Conservation (phyloP, 306 rosid species). For the Trichosanthes cucumerina region DNA sequence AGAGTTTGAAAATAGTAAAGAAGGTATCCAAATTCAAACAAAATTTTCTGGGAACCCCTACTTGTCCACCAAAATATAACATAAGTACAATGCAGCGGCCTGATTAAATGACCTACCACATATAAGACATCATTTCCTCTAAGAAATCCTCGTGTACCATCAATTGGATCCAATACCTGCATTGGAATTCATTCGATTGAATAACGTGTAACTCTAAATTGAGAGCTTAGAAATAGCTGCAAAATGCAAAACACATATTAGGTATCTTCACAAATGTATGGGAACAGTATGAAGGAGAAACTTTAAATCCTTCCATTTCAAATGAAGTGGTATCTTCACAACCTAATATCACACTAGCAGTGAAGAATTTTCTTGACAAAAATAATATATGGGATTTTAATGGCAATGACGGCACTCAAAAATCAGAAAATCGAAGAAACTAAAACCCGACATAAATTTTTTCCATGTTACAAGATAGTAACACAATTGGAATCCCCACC, state of each 20-base stretch:
- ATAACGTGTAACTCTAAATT: not conserved
- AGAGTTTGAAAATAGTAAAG: not conserved
- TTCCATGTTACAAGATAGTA: not conserved
- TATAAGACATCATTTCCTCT: constrained; percentile 51
- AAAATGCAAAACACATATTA: not conserved
- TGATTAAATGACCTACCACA: constrained; percentile 38
- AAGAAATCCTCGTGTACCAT: constrained; percentile 77
- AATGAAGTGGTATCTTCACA: not conserved
- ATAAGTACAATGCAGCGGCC: not conserved
- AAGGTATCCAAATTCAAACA: not conserved
- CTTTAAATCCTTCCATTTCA: not conserved
- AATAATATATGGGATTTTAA: not conserved
- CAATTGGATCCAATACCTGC: constrained; percentile 88
- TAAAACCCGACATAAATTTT: not conserved
- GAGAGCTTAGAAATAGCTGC: constrained; percentile 10
- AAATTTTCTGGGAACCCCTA: not conserved
- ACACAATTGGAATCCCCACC: constrained; percentile 36
- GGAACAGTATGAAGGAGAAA: not conserved
- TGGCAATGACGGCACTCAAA: not conserved
- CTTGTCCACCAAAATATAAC: not conserved
- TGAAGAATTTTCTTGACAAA: not conserved
- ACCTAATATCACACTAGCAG: not conserved
- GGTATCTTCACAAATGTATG: not conserved
- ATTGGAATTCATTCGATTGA: constrained; percentile 17
- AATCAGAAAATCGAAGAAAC: not conserved